phyloP scores from a whole-genome alignment of 2,329 filamentous ascomycete species.

The Fusarium torulosum region DNA sequence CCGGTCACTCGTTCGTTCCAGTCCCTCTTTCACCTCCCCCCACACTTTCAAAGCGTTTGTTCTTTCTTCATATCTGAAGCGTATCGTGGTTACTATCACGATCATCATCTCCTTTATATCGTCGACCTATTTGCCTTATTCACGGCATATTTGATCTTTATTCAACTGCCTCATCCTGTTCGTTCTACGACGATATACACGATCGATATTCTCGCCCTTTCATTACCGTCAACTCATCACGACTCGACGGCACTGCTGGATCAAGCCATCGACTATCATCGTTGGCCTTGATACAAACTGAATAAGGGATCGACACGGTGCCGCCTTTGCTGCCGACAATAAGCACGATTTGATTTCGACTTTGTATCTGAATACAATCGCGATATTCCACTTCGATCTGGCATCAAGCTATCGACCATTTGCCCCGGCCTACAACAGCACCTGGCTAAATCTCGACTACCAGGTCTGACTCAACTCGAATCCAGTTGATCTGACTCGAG shows the following conservation, averaged over 20 bases:
- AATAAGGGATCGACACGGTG: conserved; percentile 13
- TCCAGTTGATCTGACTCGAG: conserved; percentile 48
- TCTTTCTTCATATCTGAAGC: conserved; percentile 37
- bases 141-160: conserved; percentile 37
- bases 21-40: conserved; percentile 55
- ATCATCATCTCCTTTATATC: conserved; percentile 32
- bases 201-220: conserved; percentile 8
- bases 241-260: conserved; percentile 30
- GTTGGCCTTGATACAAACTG: not conserved
- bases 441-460: not conserved
- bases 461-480: conserved; percentile 27
- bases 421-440: not conserved
- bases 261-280: conserved; percentile 19
- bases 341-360: conserved; percentile 24
- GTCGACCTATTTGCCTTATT: conserved; percentile 33
- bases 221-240: conserved; percentile 1
- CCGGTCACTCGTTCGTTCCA: conserved; percentile 56
- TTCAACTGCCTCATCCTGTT: conserved; percentile 31
- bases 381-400: not conserved
- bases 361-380: no score
- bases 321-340: not conserved
- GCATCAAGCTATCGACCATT: not conserved
- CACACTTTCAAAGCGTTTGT: conserved; percentile 48
- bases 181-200: conserved; percentile 34
- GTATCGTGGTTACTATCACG: conserved; percentile 39